These are phyloP conservation scores for Gaultheria prostrata DNA, from an alignment of 148 eudicot species.

Conservation along the genomic window DNA sequence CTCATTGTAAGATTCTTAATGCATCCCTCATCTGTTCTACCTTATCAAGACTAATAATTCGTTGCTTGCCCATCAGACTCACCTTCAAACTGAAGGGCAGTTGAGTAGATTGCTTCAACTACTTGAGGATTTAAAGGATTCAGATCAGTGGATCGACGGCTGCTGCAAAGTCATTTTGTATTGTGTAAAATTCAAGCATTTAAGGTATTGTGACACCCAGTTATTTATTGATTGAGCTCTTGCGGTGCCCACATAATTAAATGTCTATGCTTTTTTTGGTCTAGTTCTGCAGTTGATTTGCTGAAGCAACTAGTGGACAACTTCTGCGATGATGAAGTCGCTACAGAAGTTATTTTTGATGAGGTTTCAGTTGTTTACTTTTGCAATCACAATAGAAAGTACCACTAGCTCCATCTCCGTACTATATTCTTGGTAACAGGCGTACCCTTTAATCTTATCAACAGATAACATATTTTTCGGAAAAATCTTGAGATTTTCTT, in stretches of 20 bases:
- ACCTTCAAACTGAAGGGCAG: slow-evolving; percentile 51
- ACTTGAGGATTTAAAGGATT: slow-evolving; percentile 55
- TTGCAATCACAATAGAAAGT: not conserved
- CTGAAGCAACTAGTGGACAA: slow-evolving; percentile 57
- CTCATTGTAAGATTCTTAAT: slow-evolving; percentile 59
- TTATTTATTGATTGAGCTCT: not conserved
- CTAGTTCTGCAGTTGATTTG: slow-evolving; percentile 63
- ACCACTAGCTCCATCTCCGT: not conserved
- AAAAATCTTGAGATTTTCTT: not conserved
- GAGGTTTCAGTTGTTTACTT: slow-evolving; percentile 43
- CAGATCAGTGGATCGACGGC: slow-evolving; percentile 61
- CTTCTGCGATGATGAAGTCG: slow-evolving; percentile 41
- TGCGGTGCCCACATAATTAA: slow-evolving; percentile 2
- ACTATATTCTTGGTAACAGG: not conserved
- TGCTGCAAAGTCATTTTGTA: slow-evolving; percentile 60
- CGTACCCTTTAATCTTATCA: not conserved
- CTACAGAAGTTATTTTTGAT: slow-evolving; percentile 65
- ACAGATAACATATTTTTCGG: not conserved
- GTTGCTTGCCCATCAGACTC: slow-evolving; percentile 39
- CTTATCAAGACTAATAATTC: slow-evolving; percentile 7
- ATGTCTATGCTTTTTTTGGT: slow-evolving; percentile 16
- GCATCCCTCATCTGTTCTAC: not conserved
- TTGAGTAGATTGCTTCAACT: slow-evolving; percentile 49
- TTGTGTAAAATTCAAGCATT: slow-evolving; percentile 56
- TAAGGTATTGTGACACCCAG: slow-evolving; percentile 39